Evolutionary conservation across 257 asterid species (phyloP), one percentile per base, ranked within the genome.

Genomic region (Gardenia jasminoides): DNA sequence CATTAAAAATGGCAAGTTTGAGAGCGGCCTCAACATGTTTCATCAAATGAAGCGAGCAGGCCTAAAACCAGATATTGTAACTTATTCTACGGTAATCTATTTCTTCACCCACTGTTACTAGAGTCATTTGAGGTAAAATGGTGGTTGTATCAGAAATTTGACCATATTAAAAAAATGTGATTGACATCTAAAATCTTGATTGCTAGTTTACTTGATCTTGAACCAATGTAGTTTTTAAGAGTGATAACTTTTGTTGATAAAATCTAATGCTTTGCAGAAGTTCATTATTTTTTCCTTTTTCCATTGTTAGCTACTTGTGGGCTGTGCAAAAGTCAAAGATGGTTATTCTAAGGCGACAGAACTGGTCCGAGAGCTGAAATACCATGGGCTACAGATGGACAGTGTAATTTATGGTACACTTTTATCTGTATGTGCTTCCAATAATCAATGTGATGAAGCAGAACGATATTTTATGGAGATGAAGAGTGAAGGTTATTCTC

Each of bases 391-490:
- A 84, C 83, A 46, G 20, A 91, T 93, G 99, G 99, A 95, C 83
- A 70, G 54, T 80, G 89, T 95, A 75, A 87, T 88, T 72, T 95
- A 95, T 76, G 99, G 98, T 82, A 88, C 97, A 43, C 92, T 95
- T 79, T 80, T 95, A 75, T 93, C 97, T 36, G 99, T 95, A 44
- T 95, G 98, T 82, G 99, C 98, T 84, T 90, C 98, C 72, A 94
- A 92, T 77, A 85, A 84, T 74, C 88, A 83, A 76, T 83, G 90
- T 79, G 88, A 89, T 81, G 99, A 91, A 89, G 98, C 98, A 36
- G 94, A 91, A 85, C 90, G 87, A 67, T 93, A 92, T 86, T 95
- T 95, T 71, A 78, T 88, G 74, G 92, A 92, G 90, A 93, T 95
- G 97, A 93, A 93, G 87, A 83, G 87, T 74, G 97, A 93, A 83